Percentiles rank a stretch among this genome's conserved stretches.
These are phyloP conservation scores for Setaria italica DNA, from an alignment of 202 grass and related monocot species.

Conservation along the genomic window DNA sequence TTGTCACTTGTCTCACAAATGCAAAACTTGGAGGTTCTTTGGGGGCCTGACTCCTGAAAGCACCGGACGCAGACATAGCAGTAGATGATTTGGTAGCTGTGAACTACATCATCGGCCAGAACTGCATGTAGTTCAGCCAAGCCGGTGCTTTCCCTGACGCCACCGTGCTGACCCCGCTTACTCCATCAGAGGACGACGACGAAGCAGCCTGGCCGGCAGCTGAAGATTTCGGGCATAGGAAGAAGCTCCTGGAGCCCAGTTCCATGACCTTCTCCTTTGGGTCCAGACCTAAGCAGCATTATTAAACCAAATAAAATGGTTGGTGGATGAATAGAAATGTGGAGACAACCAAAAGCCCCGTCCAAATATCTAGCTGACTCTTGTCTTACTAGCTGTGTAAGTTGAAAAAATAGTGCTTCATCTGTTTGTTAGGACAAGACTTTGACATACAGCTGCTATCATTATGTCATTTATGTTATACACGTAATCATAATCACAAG, in stretches of 20 bases:
- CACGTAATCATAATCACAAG: too few species aligned
- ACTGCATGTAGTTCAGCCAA: constrained; percentile 43
- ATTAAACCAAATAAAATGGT: not conserved
- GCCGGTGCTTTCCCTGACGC: constrained; percentile 40
- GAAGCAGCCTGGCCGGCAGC: constrained; percentile 30
- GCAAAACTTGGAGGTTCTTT: not conserved
- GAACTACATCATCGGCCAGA: constrained; percentile 52
- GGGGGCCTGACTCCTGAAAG: not conserved
- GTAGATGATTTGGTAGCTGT: not conserved
- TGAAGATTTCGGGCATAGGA: constrained; percentile 69
- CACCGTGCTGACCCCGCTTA: constrained; percentile 18
- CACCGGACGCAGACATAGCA: not conserved
- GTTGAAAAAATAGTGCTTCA: too few species aligned
- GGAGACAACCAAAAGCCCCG: not conserved
- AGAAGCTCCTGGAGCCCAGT: constrained; percentile 93
- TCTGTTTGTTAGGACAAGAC: too few species aligned
- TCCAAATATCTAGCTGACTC: not conserved
- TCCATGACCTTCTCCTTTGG: constrained; percentile 68
- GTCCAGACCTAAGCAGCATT: constrained; percentile 59
- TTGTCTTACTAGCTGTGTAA: not conserved
- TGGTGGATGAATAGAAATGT: not conserved
- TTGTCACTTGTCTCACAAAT: not conserved
- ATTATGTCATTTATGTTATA: too few species aligned
- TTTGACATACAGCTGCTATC: too few species aligned
- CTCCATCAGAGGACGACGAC: constrained; percentile 45